Evolutionary conservation across 2,329 filamentous ascomycete species (phyloP).

Genomic region (Xylariales sp.): DNA sequence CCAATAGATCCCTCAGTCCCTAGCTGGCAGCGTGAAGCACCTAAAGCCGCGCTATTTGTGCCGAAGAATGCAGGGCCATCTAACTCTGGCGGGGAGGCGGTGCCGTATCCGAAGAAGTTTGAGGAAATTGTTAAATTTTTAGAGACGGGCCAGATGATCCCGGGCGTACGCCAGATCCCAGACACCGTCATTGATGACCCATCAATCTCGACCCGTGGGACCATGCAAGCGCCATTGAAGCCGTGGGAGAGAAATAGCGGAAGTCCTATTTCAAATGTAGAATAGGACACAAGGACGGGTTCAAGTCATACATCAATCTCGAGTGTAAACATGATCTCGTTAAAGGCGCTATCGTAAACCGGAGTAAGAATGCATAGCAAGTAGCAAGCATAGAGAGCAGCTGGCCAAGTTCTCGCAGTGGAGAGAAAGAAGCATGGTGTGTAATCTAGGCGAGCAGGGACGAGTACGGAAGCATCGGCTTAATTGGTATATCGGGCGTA

Average conservation of each 20-base stretch:
- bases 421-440: not conserved
- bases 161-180: constrained; percentile 80
- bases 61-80: constrained; percentile 39
- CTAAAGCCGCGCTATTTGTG: constrained; percentile 49
- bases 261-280: not conserved
- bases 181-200: constrained; percentile 75
- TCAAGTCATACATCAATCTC: constrained; percentile 2
- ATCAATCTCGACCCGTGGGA: constrained; percentile 49
- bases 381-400: not conserved
- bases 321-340: not conserved
- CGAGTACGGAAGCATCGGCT: not conserved
- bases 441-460: not conserved
- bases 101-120: constrained; percentile 77
- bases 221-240: constrained; percentile 52
- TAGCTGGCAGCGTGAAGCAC: constrained; percentile 50
- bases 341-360: not conserved
- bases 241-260: constrained; percentile 72
- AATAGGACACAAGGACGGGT: constrained; percentile 13
- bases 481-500: not conserved
- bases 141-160: constrained; percentile 75
- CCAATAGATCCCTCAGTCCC: constrained; percentile 41
- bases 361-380: not conserved
- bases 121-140: constrained; percentile 81
- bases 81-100: constrained; percentile 48
- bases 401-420: not conserved